Evolutionary conservation across 495 filamentous ascomycete species (phyloP).

Genomic region (Penicillium fimorum): DNA sequence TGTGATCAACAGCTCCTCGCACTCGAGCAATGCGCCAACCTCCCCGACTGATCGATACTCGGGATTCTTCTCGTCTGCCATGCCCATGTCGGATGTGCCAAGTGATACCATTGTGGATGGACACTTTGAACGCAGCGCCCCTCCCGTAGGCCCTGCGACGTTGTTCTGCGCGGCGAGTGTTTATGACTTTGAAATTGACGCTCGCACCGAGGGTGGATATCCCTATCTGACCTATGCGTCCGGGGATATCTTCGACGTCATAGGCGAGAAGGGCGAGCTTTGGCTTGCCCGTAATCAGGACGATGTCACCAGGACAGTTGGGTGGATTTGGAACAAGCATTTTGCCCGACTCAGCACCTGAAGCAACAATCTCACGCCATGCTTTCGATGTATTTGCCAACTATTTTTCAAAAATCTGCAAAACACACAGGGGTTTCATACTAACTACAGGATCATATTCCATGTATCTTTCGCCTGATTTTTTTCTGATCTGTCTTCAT

Average conservation of each 20-base stretch:
- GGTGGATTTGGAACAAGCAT: constrained; percentile 99
- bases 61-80: constrained; percentile 78
- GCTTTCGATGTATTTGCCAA: not conserved
- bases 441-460: constrained; percentile 3
- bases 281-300: constrained; percentile 98
- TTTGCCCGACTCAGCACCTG: constrained; percentile 43
- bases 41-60: constrained; percentile 49
- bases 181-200: constrained; percentile 94
- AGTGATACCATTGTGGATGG: constrained; percentile 19
- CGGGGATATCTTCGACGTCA: constrained; percentile 88
- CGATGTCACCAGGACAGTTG: constrained; percentile 71
- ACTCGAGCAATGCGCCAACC: constrained; percentile 26
- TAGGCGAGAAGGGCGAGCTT: constrained; percentile 93
- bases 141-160: constrained; percentile 46
- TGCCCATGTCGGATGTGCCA: constrained; percentile 71
- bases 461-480: not conserved
- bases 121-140: constrained; percentile 21
- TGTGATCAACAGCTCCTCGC: constrained; percentile 25
- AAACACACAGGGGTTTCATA: not conserved
- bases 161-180: constrained; percentile 91
- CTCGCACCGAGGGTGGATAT: constrained; percentile 90
- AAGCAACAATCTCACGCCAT: not conserved
- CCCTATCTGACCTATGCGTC: constrained; percentile 94
- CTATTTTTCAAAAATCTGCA: not conserved
- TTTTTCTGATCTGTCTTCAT: constrained; percentile 9